Conservation (phyloP, 495 filamentous ascomycete species). For the Penicillium daleae region DNA sequence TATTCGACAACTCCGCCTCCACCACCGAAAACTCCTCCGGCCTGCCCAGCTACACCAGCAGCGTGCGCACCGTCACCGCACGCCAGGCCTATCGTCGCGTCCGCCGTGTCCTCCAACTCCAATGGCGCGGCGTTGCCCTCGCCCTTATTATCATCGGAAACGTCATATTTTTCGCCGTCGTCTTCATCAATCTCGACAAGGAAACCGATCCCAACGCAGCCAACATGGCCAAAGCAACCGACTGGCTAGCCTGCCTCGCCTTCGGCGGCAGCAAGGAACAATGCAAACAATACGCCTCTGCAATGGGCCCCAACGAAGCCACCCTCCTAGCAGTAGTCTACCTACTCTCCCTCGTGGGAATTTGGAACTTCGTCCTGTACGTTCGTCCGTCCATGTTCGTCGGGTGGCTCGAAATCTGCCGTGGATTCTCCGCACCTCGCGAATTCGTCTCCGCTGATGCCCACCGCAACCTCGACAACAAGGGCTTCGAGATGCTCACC, state of each 20-base stretch:
- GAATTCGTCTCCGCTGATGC: slow-evolving; percentile 93
- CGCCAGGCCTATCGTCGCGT: slow-evolving; percentile 87
- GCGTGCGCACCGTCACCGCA: slow-evolving; percentile 80
- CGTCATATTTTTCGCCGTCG: slow-evolving; percentile 86
- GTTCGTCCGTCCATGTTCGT: slow-evolving; percentile 79
- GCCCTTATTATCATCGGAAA: slow-evolving; percentile 86
- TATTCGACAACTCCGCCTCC: slow-evolving; percentile 65
- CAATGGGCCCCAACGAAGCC: slow-evolving; percentile 62
- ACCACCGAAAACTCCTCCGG: slow-evolving; percentile 69
- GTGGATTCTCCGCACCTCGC: slow-evolving; percentile 44
- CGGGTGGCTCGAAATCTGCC: slow-evolving; percentile 77
- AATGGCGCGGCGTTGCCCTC: slow-evolving; percentile 90
- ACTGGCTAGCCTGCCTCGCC: slow-evolving; percentile 77
- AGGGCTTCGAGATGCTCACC: slow-evolving; percentile 84
- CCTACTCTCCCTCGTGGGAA: slow-evolving; percentile 79
- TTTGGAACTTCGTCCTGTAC: slow-evolving; percentile 83
- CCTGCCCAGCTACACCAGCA: slow-evolving; percentile 77
- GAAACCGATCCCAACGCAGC: slow-evolving; percentile 58
- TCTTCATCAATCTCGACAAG: slow-evolving; percentile 85
- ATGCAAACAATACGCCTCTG: slow-evolving; percentile 62
- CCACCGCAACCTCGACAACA: slow-evolving; percentile 62
- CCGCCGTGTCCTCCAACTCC: slow-evolving; percentile 81
- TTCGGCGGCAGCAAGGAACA: slow-evolving; percentile 61
- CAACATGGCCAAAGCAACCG: slow-evolving; percentile 55
- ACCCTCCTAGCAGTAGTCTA: slow-evolving; percentile 81